A percentile compares a stretch with the other conserved stretches of the same genome.
Evolutionary conservation across 345 rosid genomes (phyloP).

Genomic region (Anastatica hierochuntica): DNA sequence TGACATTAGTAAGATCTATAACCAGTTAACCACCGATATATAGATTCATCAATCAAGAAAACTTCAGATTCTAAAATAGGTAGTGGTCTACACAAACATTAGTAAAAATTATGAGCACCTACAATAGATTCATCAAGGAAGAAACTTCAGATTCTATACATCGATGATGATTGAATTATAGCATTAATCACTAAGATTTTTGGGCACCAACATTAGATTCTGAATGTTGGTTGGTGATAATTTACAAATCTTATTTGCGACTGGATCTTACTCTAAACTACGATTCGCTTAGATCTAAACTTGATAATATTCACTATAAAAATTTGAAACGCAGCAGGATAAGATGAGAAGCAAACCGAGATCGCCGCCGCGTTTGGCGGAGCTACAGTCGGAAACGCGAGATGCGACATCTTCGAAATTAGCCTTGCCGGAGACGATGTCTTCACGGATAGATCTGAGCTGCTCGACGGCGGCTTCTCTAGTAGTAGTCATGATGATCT

Average conservation of each 20-base stretch:
- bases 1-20: background rate
- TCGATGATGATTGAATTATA: no score
- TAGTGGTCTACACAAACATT: no score
- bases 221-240: no score
- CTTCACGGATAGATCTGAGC: slow-evolving; percentile 64
- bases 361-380: slow-evolving; percentile 97
- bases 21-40: no score
- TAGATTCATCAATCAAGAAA: background rate
- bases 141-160: background rate
- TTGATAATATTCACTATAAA: background rate
- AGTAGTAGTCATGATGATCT: slow-evolving; percentile 53
- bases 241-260: no score
- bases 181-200: no score
- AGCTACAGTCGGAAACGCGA: slow-evolving; percentile 83
- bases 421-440: slow-evolving; percentile 63
- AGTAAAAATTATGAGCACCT: background rate
- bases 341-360: slow-evolving; percentile 45
- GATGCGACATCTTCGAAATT: slow-evolving; percentile 75
- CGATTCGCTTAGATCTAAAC: slow-evolving; percentile 3
- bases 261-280: background rate
- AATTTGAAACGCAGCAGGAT: background rate
- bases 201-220: no score
- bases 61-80: background rate
- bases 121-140: background rate
- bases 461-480: slow-evolving; percentile 62